phyloP scores from a whole-genome alignment of 106 monocot genomes.

The Vanilla planifolia region DNA sequence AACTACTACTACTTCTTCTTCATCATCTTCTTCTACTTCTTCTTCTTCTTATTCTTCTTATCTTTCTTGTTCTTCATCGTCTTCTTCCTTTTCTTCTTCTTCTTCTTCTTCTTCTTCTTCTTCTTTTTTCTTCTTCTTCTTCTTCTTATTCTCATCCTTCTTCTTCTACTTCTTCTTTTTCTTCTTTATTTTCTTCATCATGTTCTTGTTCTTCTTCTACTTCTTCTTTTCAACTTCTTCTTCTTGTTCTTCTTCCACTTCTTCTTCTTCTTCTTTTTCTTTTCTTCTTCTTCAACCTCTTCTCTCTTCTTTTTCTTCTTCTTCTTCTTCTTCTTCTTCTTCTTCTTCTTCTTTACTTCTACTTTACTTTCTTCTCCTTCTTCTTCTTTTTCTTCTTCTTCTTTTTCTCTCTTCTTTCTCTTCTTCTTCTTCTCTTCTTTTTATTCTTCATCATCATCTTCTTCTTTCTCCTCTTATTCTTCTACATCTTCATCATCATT shows the following conservation, averaged over 20 bases:
- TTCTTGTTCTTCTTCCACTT: background rate
- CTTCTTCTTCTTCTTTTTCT: background rate
- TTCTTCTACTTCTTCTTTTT: background rate
- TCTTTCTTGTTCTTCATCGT: no score
- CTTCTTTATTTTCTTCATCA: background rate
- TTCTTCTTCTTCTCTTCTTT: background rate
- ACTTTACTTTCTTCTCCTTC: no score
- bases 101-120: background rate
- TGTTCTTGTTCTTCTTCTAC: conserved; percentile 1
- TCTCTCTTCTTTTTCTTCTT: background rate
- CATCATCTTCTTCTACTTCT: background rate
- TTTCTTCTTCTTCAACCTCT: background rate
- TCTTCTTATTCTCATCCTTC: no score
- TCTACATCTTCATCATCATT: no score
- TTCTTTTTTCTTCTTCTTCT: background rate
- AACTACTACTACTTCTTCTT: background rate
- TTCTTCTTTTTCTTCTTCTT: background rate
- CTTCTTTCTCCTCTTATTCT: no score
- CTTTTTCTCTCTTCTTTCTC: background rate
- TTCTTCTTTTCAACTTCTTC: no score
- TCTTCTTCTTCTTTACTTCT: background rate
- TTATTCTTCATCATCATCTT: no score
- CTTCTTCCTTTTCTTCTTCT: no score
- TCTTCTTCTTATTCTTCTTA: no score
- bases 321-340: background rate